Evolutionary conservation across 805 yeast genomes (phyloP).

Genomic region (Yamadazyma insecticola): DNA sequence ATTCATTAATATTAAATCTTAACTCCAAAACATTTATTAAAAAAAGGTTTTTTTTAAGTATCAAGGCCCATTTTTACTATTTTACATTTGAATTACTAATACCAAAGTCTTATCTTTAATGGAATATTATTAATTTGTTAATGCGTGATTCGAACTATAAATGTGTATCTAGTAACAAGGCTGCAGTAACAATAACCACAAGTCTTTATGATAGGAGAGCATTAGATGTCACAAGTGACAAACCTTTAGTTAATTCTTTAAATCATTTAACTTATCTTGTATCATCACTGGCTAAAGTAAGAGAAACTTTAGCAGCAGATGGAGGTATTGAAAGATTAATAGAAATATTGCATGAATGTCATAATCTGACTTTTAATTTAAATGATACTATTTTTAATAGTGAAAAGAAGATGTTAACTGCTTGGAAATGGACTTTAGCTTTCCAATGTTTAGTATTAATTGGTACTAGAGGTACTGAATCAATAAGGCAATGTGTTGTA

Average conservation of each 20-base stretch:
- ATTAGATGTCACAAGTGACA: constrained; percentile 81
- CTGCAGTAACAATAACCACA: constrained; percentile 88
- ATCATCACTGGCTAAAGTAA: constrained; percentile 78
- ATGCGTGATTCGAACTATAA: constrained; percentile 92
- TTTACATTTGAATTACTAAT: too few species aligned
- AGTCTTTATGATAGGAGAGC: constrained; percentile 90
- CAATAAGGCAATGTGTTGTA: constrained; percentile 78
- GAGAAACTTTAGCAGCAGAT: constrained; percentile 84
- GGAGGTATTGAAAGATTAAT: constrained; percentile 91
- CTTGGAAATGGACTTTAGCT: constrained; percentile 97
- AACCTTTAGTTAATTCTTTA: constrained; percentile 86
- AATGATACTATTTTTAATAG: constrained; percentile 29
- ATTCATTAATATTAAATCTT: too few species aligned
- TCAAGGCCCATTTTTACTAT: too few species aligned
- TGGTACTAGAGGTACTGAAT: constrained; percentile 91
- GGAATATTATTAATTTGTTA: neutral
- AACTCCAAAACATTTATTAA: too few species aligned
- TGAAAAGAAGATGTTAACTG: constrained; percentile 53
- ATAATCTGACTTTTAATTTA: constrained; percentile 28
- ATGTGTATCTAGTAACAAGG: constrained; percentile 73
- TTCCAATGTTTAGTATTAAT: constrained; percentile 88
- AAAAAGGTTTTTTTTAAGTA: too few species aligned
- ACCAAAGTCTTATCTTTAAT: too few species aligned
- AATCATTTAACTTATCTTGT: constrained; percentile 87
- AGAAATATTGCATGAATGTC: constrained; percentile 79